Evolutionary conservation across 1,284 basidiomycete species (phyloP).

Genomic region (Papiliotrema flavescens): DNA sequence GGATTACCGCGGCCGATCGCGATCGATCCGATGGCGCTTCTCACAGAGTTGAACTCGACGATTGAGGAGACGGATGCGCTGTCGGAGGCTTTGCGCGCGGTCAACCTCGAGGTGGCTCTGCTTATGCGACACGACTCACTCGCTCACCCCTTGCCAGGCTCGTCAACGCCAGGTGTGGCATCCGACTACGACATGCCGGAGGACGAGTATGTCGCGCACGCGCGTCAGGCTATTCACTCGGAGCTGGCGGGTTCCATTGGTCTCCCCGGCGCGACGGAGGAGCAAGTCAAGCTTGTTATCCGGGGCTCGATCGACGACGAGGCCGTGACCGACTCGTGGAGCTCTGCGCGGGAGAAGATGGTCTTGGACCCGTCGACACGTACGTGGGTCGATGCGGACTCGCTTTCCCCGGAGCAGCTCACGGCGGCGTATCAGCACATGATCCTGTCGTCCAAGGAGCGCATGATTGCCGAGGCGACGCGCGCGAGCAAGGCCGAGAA

Average conservation of each 20-base stretch:
- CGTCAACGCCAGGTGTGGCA: constrained; percentile 64
- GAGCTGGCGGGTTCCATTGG: constrained; percentile 79
- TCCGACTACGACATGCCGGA: constrained; percentile 72
- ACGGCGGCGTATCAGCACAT: constrained; percentile 63
- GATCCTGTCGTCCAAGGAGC: constrained; percentile 63
- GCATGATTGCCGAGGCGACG: constrained; percentile 75
- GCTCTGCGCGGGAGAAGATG: constrained; percentile 58
- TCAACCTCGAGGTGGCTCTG: constrained; percentile 74
- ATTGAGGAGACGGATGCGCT: constrained; percentile 54
- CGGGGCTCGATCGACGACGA: constrained; percentile 59
- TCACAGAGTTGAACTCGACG: constrained; percentile 55
- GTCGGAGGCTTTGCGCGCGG: constrained; percentile 59
- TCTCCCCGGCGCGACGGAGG: constrained; percentile 74
- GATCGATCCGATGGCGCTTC: constrained; percentile 66
- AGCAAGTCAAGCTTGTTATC: constrained; percentile 72
- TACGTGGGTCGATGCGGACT: constrained; percentile 65
- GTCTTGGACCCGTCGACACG: constrained; percentile 60
- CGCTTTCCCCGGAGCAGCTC: constrained; percentile 60
- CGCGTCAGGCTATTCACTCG: constrained; percentile 67
- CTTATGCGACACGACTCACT: constrained; percentile 87
- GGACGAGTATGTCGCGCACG: constrained; percentile 71
- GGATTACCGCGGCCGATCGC: constrained; percentile 82
- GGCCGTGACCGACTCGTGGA: constrained; percentile 62
- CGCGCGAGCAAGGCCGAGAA: constrained; percentile 86
- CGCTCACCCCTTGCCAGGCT: constrained; percentile 83